These are phyloP conservation scores for Neofusicoccum laricinum DNA, from an alignment of 2,329 filamentous ascomycete genomes.

Conservation along the genomic window DNA sequence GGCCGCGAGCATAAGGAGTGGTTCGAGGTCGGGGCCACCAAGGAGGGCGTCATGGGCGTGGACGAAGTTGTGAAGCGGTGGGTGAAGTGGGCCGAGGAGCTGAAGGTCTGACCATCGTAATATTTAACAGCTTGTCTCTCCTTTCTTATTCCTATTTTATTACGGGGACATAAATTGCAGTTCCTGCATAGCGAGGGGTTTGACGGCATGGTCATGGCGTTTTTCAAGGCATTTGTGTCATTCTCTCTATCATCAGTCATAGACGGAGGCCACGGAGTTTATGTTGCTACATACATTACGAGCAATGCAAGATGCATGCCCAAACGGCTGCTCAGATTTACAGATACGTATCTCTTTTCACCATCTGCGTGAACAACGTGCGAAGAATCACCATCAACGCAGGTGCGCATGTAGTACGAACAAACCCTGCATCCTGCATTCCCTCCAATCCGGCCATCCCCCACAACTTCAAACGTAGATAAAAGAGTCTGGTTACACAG, in stretches of 20 bases:
- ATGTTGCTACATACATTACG: background rate
- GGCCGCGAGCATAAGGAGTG: conserved; percentile 87
- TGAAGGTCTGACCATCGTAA: background rate
- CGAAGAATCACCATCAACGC: too few species aligned
- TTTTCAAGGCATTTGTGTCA: background rate
- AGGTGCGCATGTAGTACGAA: too few species aligned
- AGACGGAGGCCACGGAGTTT: background rate
- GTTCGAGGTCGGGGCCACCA: conserved; percentile 82
- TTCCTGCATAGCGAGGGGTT: background rate
- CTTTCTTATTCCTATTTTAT: background rate
- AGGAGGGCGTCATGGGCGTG: conserved; percentile 64
- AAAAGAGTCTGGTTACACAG: too few species aligned
- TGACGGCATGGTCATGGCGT: background rate
- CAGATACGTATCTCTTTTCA: background rate
- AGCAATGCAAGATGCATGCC: background rate
- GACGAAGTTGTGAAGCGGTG: conserved; percentile 78
- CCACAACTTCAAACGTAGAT: too few species aligned
- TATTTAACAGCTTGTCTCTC: background rate
- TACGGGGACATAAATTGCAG: background rate
- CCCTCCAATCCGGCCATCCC: too few species aligned
- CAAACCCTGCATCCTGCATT: too few species aligned
- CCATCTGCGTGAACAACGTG: too few species aligned
- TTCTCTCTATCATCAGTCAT: background rate
- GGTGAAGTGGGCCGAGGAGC: conserved; percentile 74
- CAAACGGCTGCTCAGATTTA: background rate